Percentiles rank a stretch among this genome's conserved stretches.
Conservation (phyloP, 495 filamentous ascomycete genomes). For the Lasiosphaeriaceae sp. region DNA sequence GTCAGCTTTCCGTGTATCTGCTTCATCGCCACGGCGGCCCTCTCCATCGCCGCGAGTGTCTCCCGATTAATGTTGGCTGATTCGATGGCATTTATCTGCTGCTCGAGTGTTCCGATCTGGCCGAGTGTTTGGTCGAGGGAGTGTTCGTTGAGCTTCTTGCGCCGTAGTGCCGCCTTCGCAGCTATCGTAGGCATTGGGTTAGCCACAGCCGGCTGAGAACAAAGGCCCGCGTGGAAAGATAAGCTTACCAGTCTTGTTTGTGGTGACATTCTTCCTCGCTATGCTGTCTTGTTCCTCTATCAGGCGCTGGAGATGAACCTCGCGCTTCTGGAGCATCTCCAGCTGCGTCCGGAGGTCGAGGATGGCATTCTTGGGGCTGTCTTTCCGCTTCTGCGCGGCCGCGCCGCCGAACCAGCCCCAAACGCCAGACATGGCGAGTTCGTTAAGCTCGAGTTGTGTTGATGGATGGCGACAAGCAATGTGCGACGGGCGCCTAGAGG, state of each 20-base stretch:
- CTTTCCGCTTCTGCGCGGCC: slow-evolving; percentile 77
- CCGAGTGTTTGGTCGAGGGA: slow-evolving; percentile 83
- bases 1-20: slow-evolving; percentile 85
- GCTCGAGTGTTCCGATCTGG: slow-evolving; percentile 88
- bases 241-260: slow-evolving; percentile 84
- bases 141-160: slow-evolving; percentile 92
- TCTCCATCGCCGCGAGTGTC: slow-evolving; percentile 91
- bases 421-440: slow-evolving; percentile 53
- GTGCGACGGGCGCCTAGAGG: not conserved
- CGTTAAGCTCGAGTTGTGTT: not conserved
- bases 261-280: slow-evolving; percentile 83
- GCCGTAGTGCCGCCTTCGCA: slow-evolving; percentile 84
- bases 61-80: slow-evolving; percentile 98
- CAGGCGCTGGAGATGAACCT: slow-evolving; percentile 83
- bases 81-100: slow-evolving; percentile 95
- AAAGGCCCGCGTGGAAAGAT: not conserved
- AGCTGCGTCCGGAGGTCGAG: slow-evolving; percentile 81
- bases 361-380: slow-evolving; percentile 96
- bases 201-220: too few species aligned
- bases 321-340: slow-evolving; percentile 96
- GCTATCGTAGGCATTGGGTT: too few species aligned
- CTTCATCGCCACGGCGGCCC: slow-evolving; percentile 83
- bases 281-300: slow-evolving; percentile 90
- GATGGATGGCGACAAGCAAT: not conserved
- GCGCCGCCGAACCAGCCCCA: slow-evolving; percentile 87